Conservation (phyloP, 805 yeast species). For the Candida jianshihensis region DNA sequence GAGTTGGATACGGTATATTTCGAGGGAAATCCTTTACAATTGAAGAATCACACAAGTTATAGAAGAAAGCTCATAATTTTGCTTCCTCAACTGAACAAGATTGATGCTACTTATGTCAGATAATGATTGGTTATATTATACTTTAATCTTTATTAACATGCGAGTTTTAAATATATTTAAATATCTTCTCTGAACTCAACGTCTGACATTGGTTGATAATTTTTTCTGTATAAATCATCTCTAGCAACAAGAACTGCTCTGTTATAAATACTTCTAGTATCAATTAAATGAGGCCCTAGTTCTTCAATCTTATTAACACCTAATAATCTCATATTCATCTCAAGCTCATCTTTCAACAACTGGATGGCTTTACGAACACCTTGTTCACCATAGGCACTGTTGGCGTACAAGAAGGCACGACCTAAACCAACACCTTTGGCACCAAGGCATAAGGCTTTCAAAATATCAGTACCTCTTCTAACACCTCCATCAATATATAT, state of each 20-base stretch:
- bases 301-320: constrained; percentile 62
- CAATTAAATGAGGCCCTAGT: constrained; percentile 55
- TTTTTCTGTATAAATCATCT: constrained; percentile 47
- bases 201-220: constrained; percentile 48
- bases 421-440: constrained; percentile 70
- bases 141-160: no score
- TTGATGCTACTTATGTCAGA: constrained; percentile 79
- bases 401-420: constrained; percentile 59
- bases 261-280: constrained; percentile 38
- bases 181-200: constrained; percentile 39
- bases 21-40: constrained; percentile 88
- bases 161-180: neutral
- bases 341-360: constrained; percentile 61
- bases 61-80: constrained; percentile 74
- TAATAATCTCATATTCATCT: constrained; percentile 70
- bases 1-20: constrained; percentile 82
- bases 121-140: no score
- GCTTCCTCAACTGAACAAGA: constrained; percentile 65
- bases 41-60: constrained; percentile 67
- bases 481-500: constrained; percentile 65
- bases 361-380: constrained; percentile 58
- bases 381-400: constrained; percentile 53
- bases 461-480: constrained; percentile 58
- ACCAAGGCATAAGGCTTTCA: constrained; percentile 62
- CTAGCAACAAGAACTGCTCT: constrained; percentile 39